These are phyloP conservation scores for Didymella pomorum DNA, from an alignment of 2,329 filamentous ascomycete genomes.

Conservation along the genomic window DNA sequence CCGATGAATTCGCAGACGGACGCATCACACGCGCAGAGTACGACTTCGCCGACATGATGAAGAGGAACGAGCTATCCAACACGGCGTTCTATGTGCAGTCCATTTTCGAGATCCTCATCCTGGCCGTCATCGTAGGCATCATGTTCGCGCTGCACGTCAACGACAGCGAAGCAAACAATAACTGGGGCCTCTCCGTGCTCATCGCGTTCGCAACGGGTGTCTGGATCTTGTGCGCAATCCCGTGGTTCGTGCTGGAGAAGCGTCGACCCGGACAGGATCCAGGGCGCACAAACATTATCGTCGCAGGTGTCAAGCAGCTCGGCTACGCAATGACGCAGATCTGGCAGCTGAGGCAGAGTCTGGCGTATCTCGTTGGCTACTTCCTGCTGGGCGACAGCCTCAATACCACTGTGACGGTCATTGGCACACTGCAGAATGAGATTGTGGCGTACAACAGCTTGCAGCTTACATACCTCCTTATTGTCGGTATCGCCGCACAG, in stretches of 20 bases:
- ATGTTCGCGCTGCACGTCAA: conserved; percentile 68
- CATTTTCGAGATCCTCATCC: conserved; percentile 63
- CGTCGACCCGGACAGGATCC: conserved; percentile 66
- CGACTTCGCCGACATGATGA: conserved; percentile 58
- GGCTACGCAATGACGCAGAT: conserved; percentile 66
- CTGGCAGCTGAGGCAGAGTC: conserved; percentile 70
- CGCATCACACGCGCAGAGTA: conserved; percentile 67
- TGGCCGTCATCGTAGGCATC: conserved; percentile 40
- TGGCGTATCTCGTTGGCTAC: conserved; percentile 69
- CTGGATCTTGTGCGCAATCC: conserved; percentile 69
- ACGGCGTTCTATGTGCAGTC: conserved; percentile 71
- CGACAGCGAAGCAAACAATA: conserved; percentile 67
- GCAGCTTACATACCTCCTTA: conserved; percentile 70
- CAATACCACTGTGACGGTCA: conserved; percentile 74
- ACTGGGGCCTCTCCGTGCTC: conserved; percentile 70
- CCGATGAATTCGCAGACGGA: conserved; percentile 56
- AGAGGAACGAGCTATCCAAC: conserved; percentile 70
- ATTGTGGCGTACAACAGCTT: conserved; percentile 72
- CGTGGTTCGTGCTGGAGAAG: conserved; percentile 74
- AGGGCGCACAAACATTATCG: conserved; percentile 61
- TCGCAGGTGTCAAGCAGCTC: conserved; percentile 66
- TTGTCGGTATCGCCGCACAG: conserved; percentile 71
- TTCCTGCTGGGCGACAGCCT: conserved; percentile 74
- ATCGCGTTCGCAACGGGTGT: conserved; percentile 71
- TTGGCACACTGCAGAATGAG: conserved; percentile 70